phyloP scores from a whole-genome alignment of 768 basidiomycete genomes.

The Tulasnella sp. region DNA sequence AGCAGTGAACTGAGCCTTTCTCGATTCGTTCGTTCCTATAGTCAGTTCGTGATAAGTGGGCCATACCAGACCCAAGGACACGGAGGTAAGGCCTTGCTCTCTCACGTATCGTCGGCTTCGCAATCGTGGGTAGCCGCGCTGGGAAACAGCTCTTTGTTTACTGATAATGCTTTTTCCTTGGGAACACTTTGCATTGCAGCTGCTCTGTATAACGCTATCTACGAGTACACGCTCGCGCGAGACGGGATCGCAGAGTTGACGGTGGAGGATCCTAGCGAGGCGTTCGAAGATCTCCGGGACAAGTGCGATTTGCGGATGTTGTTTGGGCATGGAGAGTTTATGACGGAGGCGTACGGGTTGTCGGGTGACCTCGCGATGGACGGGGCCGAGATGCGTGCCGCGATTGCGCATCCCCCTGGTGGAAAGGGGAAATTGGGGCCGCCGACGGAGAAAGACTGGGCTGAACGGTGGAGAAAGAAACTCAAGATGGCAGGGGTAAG shows the following conservation, averaged over 20 bases:
- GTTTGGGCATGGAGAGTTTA: slow-evolving; percentile 48
- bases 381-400: not conserved
- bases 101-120: not conserved
- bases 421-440: slow-evolving; percentile 59
- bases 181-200: slow-evolving; percentile 36
- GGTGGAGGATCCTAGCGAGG: slow-evolving; percentile 96
- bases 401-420: slow-evolving; percentile 24
- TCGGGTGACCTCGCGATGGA: not conserved
- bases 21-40: slow-evolving; percentile 24
- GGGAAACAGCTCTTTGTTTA: slow-evolving; percentile 38
- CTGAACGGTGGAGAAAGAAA: slow-evolving; percentile 66
- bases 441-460: slow-evolving; percentile 64
- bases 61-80: slow-evolving; percentile 85
- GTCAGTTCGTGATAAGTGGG: slow-evolving; percentile 88
- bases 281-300: slow-evolving; percentile 93
- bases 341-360: slow-evolving; percentile 45
- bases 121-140: not conserved
- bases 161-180: not conserved
- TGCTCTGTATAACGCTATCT: slow-evolving; percentile 76
- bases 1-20: not conserved
- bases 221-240: slow-evolving; percentile 56
- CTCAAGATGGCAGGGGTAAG: slow-evolving; percentile 83
- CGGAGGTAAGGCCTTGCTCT: slow-evolving; percentile 33
- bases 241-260: slow-evolving; percentile 79
- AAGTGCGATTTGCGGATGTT: slow-evolving; percentile 81